phyloP scores from a whole-genome alignment of 257 asterid species.

The Paraleonurus japonicus region DNA sequence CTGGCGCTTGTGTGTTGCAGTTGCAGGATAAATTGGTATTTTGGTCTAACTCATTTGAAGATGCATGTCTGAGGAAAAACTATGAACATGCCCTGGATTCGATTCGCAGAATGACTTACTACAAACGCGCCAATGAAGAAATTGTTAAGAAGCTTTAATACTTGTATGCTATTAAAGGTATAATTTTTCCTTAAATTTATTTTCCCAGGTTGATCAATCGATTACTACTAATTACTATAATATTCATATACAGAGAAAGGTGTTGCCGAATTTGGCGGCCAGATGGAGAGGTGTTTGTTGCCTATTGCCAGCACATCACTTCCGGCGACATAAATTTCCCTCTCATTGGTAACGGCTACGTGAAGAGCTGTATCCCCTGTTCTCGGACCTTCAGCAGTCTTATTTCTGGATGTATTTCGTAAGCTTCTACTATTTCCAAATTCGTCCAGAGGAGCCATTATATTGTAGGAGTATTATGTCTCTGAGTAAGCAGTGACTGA shows the following conservation, averaged over 20 bases:
- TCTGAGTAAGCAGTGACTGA: too few species aligned
- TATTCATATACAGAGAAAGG: neutral
- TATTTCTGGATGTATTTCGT: neutral
- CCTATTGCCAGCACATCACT: neutral
- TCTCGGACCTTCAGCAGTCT: neutral
- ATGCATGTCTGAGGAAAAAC: slow-evolving; percentile 46
- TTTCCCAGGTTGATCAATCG: neutral
- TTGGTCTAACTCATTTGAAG: slow-evolving; percentile 64
- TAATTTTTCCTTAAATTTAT: neutral
- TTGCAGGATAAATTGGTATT: slow-evolving; percentile 49
- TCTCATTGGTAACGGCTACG: neutral
- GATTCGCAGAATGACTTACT: slow-evolving; percentile 78
- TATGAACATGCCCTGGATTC: slow-evolving; percentile 62
- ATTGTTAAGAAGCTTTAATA: slow-evolving; percentile 67
- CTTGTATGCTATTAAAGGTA: slow-evolving; percentile 4
- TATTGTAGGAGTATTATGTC: too few species aligned
- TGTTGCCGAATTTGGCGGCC: neutral
- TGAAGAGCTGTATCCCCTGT: neutral
- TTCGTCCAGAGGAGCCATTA: too few species aligned
- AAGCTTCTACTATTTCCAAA: neutral
- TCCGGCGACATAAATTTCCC: neutral
- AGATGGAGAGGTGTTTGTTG: neutral
- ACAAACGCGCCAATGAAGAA: slow-evolving; percentile 86
- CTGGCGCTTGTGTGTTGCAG: slow-evolving; percentile 40
- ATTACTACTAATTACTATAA: too few species aligned